Evolutionary conservation across 495 filamentous ascomycete species (phyloP), one percentile per base, ranked within the genome.

Genomic region (Peziza echinospora): DNA sequence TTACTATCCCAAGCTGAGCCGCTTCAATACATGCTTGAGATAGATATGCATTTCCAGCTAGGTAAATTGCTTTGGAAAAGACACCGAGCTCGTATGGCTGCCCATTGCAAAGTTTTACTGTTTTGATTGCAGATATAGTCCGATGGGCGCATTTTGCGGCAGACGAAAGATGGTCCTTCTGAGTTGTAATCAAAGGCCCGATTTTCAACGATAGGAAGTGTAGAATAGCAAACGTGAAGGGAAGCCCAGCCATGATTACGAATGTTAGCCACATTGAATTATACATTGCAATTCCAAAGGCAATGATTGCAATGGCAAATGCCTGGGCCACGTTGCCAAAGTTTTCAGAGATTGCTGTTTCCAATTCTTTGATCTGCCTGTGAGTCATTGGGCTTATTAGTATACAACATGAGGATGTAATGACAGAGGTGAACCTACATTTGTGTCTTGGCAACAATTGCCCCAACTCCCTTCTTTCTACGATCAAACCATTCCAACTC

Each of bases 51-150:
- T 59, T 59, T 23, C 75, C 76, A 1, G 84, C 80, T 21, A 60
- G 52, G 41, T 65, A 63, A 22, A 84, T 74, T 0, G 67, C 67
- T 10, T 48, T 60, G 3, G 64, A 55, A 60, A 84, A 94, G 50
- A 73, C 73, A 54, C 67, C 68, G 1, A 69, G 60, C 57, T 92
- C 87, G 16, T 75, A 66, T 13, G 71, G 67, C 52, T 84, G 71
- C 1, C 76, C 83, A 57, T 93, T 92, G 64, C 80, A 82, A 26
- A 71, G 78, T 59, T 94, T 96, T 53, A 96, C 84, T 0, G 81
- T 75, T 48, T 91, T 84, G 41, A 97, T 87, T 4, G 72, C 72
- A 0, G 68, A 64, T 10, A 85, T 71, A 0, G 84, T 73, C 21
- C 70, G 78, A 24, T 71, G 78, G 10, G 75, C 73, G 25, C 73